Evolutionary conservation across 2,329 filamentous ascomycete genomes (phyloP), one percentile per base, ranked within the genome.

Genomic region (Plenodomus biglobosus): DNA sequence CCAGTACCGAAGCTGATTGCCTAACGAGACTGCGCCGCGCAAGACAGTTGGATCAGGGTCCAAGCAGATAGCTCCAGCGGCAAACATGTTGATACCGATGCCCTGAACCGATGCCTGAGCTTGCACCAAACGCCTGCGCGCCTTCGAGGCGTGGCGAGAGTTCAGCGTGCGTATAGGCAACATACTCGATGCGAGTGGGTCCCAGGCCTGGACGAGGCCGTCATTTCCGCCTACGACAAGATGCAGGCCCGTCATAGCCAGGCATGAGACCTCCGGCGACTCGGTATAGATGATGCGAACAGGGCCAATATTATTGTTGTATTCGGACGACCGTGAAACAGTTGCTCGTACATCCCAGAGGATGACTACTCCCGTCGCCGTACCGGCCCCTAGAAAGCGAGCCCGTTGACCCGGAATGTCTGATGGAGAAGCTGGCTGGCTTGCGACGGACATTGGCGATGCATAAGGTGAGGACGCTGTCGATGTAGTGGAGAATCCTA

Each of bases 201-300:
- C 94, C 94, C 94, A 99, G 5, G 91, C 89, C 70, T 97, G 94
- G 3, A 96, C 92, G 2, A 97, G 81, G 1, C 94, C 92, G 72
- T 99, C 94, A 58, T 88, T 96, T 20, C 94, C 94, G 41, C 94
- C 94, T 68, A 96, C 90, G 6, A 97, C 88, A 15, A 99, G 75
- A 66, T 95, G 95, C 15, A 99, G 77, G 1, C 90, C 88, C 1
- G 91, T 90, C 39, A 96, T 71, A 5, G 87, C 94, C 15, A 99
- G 73, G 52, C 85, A 90, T 0, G 91, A 89, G 16, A 97, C 85
- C 65, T 90, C 83, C 0, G 92, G 91, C 0, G 92, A 97, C 38
- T 95, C 90, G 0, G 94, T 97, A 61, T 92, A 85, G 38, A 97
- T 92, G 42, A 87, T 79, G 21, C 90, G 85, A n/a, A 95, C 66